Evolutionary conservation across 805 yeast genomes (phyloP).

Genomic region (Barnettozyma sp.): DNA sequence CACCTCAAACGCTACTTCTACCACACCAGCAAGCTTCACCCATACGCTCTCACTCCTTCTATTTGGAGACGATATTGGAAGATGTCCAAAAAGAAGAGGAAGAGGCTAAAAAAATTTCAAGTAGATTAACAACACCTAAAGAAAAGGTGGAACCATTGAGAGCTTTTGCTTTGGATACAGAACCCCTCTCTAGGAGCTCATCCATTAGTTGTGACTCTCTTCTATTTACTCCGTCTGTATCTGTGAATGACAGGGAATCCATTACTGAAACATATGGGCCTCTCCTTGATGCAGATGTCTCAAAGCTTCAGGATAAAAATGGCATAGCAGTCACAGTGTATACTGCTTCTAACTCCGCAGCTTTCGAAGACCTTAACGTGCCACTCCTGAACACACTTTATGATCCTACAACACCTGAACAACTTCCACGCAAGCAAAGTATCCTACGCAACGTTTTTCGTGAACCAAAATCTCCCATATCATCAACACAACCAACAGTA

Average conservation of each 20-base stretch:
- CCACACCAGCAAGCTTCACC: not conserved
- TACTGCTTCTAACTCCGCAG: no score
- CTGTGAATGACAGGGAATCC: no score
- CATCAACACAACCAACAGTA: no score
- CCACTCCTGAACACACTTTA: no score
- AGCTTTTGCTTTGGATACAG: not conserved
- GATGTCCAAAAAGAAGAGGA: conserved; percentile 1
- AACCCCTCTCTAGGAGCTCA: not conserved
- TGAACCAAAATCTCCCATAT: conserved; percentile 1
- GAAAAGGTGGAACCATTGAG: not conserved
- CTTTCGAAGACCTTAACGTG: no score
- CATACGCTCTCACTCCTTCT: not conserved
- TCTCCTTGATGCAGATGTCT: no score
- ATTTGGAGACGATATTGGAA: conserved; percentile 1
- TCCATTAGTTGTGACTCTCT: no score
- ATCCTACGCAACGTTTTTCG: conserved; percentile 7
- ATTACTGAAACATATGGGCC: no score
- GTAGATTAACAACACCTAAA: not conserved
- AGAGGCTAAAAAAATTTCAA: not conserved
- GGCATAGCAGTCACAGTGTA: no score
- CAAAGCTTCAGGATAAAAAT: no score
- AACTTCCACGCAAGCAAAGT: conserved; percentile 8
- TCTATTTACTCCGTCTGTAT: no score
- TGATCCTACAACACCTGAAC: not conserved
- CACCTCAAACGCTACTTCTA: not conserved